phyloP scores from a whole-genome alignment of 495 filamentous ascomycete species.

The Lasiosphaeris hirsuta region DNA sequence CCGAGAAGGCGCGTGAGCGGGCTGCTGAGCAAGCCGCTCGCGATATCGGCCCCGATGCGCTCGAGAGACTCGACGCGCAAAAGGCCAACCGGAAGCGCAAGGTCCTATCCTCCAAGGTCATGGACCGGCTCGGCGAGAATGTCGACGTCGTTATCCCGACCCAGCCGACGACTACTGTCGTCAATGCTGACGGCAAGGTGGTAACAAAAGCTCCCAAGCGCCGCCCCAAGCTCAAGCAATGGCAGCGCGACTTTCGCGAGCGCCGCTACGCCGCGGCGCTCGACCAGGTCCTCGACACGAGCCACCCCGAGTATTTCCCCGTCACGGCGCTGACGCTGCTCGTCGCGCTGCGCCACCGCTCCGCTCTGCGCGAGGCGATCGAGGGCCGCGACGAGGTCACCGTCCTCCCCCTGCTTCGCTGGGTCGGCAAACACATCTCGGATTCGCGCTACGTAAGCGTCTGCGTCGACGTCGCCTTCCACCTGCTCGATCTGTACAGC shows the following conservation, averaged over 20 bases:
- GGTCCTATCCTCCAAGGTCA: constrained; percentile 67
- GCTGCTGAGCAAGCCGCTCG: constrained; percentile 84
- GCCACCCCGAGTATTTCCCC: constrained; percentile 47
- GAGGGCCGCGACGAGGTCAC: constrained; percentile 77
- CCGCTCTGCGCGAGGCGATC: constrained; percentile 77
- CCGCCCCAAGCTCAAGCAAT: constrained; percentile 60
- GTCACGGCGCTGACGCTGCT: constrained; percentile 69
- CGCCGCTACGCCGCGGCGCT: constrained; percentile 74
- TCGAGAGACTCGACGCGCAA: constrained; percentile 61
- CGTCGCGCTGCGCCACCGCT: constrained; percentile 80
- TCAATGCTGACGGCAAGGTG: neutral
- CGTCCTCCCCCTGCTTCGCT: constrained; percentile 76
- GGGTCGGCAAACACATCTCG: constrained; percentile 72
- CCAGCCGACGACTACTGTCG: constrained; percentile 8
- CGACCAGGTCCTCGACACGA: constrained; percentile 65
- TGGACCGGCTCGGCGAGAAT: constrained; percentile 80
- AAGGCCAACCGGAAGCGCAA: constrained; percentile 66
- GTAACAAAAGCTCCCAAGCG: constrained; percentile 47
- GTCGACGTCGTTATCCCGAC: constrained; percentile 74
- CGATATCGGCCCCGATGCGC: constrained; percentile 65
- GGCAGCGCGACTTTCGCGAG: constrained; percentile 78
- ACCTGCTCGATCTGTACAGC: constrained; percentile 82
- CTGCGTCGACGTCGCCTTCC: constrained; percentile 73
- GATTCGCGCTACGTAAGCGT: constrained; percentile 75
- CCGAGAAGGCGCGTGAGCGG: constrained; percentile 70